phyloP scores from a whole-genome alignment of 106 monocot genomes.

The Narthecium ossifragum region DNA sequence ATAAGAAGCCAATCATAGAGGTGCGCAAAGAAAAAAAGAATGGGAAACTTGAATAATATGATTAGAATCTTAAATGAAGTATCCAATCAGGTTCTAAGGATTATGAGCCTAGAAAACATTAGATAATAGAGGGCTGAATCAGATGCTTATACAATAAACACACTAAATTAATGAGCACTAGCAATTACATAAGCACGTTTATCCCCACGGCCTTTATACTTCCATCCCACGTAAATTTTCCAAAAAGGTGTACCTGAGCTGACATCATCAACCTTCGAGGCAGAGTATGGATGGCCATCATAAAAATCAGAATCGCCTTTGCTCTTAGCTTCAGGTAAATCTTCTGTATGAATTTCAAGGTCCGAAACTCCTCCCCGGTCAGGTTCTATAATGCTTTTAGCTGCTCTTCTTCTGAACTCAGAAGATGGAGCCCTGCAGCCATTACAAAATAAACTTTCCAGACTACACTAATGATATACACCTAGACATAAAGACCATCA shows the following conservation, averaged over 20 bases:
- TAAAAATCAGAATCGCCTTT: conserved; percentile 20
- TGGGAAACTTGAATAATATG: not conserved
- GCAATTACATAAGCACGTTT: not conserved
- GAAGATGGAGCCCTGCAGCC: too few species aligned
- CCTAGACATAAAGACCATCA: too few species aligned
- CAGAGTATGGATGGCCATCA: conserved; percentile 23
- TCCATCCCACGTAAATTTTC: not conserved
- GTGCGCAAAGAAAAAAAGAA: not conserved
- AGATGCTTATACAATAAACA: not conserved
- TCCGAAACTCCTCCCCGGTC: conserved; percentile 21
- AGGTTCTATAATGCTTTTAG: conserved; percentile 12
- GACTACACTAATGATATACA: too few species aligned
- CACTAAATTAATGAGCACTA: not conserved
- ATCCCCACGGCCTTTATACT: not conserved
- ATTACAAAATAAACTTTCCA: too few species aligned
- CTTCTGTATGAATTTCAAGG: conserved; percentile 9
- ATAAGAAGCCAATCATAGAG: not conserved
- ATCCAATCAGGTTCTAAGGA: too few species aligned
- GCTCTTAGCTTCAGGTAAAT: conserved; percentile 3
- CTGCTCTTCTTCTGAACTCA: conserved; percentile 19
- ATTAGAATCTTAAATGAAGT: not conserved
- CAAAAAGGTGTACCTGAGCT: conserved; percentile 37
- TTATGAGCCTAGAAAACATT: too few species aligned
- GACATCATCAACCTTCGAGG: conserved; percentile 39
- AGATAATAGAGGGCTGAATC: not conserved